A percentile compares a stretch with the other conserved stretches of the same genome.
Conservation (phyloP, 225 moss, liverwort and hornwort genomes). For the Marchantia paleacea region DNA sequence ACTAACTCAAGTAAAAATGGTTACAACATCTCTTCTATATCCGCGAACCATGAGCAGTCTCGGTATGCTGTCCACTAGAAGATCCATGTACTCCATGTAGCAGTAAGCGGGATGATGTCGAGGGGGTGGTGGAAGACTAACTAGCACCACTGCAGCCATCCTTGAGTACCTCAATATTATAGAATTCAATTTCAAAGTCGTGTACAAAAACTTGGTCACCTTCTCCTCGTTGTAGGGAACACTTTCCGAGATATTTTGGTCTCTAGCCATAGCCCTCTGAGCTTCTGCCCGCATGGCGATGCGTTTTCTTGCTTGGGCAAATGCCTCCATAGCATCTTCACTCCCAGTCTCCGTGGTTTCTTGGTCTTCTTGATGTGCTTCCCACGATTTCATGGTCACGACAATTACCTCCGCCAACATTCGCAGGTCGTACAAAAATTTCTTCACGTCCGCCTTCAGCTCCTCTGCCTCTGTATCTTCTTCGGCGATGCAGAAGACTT, state of each 20-base stretch:
- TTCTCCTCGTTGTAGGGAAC: conserved; percentile 72
- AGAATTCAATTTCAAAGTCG: conserved; percentile 88
- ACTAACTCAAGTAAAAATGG: conserved; percentile 71
- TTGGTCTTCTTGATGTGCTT: conserved; percentile 79
- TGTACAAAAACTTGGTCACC: conserved; percentile 93
- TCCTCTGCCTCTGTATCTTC: conserved; percentile 98
- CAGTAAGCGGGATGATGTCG: conserved; percentile 84
- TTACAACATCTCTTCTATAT: conserved; percentile 92
- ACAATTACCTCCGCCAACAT: conserved; percentile 99
- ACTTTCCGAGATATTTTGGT: conserved; percentile 44
- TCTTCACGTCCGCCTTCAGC: conserved; percentile 91
- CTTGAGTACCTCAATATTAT: conserved; percentile 82
- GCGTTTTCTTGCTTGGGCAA: conserved; percentile 82
- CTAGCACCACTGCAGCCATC: conserved; percentile 89
- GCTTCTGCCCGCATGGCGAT: conserved; percentile 50
- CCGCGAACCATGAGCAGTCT: conserved; percentile 99
- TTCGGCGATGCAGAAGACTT: conserved; percentile 99
- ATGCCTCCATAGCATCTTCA: conserved; percentile 83
- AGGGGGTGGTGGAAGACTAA: conserved; percentile 96
- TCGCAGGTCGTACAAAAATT: conserved; percentile 91
- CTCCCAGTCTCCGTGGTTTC: conserved; percentile 55
- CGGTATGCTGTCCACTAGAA: conserved; percentile 84
- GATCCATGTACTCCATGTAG: conserved; percentile 99
- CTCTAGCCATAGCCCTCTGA: conserved; percentile 29
- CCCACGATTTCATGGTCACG: conserved; percentile 97